Conservation (phyloP, 2,329 filamentous ascomycete species). For the Metarhizium humberi region DNA sequence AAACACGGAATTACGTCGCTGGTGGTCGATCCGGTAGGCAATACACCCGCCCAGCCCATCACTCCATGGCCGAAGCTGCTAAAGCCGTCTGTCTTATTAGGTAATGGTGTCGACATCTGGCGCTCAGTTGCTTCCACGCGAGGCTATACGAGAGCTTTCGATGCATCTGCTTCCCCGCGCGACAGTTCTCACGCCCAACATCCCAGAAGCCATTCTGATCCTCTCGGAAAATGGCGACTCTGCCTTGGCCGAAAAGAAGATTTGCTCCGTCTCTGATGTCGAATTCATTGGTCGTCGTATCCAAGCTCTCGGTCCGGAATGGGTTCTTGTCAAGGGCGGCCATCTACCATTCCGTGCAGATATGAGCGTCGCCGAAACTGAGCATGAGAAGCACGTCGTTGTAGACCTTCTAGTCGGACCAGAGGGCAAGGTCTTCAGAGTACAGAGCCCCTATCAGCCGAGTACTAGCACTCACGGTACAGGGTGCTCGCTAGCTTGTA, state of each 20-base stretch:
- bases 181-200: slow-evolving; percentile 66
- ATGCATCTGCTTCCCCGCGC: slow-evolving; percentile 53
- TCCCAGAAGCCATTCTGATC: slow-evolving; percentile 63
- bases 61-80: neutral
- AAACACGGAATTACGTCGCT: slow-evolving; percentile 21
- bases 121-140: slow-evolving; percentile 53
- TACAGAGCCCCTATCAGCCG: slow-evolving; percentile 62
- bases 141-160: slow-evolving; percentile 53
- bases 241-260: slow-evolving; percentile 21
- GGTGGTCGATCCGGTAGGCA: slow-evolving; percentile 29
- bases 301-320: slow-evolving; percentile 60
- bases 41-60: neutral
- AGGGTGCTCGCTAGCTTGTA: slow-evolving; percentile 85
- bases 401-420: slow-evolving; percentile 68
- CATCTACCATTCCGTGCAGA: slow-evolving; percentile 70
- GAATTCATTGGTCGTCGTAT: slow-evolving; percentile 59
- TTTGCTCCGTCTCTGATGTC: slow-evolving; percentile 54
- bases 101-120: slow-evolving; percentile 91
- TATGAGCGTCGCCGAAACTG: slow-evolving; percentile 45
- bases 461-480: slow-evolving; percentile 88
- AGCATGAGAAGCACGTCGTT: slow-evolving; percentile 55
- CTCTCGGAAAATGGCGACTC: slow-evolving; percentile 40
- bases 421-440: slow-evolving; percentile 42
- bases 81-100: slow-evolving; percentile 29
- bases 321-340: slow-evolving; percentile 83